A percentile compares a stretch with the other conserved stretches of the same genome.
Evolutionary conservation across 2,329 filamentous ascomycete species (phyloP).

Genomic region (Aspergillus neotritici): DNA sequence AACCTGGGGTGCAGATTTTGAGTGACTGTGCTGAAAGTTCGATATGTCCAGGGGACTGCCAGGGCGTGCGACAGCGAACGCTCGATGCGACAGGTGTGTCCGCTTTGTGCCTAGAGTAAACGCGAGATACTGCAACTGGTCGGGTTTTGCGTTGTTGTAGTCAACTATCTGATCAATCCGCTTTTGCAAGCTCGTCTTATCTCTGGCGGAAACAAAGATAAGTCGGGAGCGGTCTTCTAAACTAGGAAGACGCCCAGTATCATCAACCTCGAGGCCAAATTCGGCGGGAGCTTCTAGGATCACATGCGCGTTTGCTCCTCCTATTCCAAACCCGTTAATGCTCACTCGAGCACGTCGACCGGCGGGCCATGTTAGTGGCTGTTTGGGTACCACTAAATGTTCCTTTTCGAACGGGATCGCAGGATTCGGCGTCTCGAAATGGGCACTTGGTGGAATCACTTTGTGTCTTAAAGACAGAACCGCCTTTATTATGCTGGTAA

Average conservation of each 20-base stretch:
- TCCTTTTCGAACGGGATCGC: conserved; percentile 6
- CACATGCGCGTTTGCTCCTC: conserved; percentile 3
- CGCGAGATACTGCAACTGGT: conserved; percentile 1
- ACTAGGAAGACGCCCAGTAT: too few species aligned
- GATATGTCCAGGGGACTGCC: too few species aligned
- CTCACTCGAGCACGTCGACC: conserved; percentile 13
- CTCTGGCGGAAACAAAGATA: neutral
- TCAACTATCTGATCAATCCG: neutral
- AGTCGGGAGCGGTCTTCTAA: too few species aligned
- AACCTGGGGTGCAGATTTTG: neutral
- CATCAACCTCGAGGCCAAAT: too few species aligned
- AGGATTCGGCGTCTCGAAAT: conserved; percentile 22
- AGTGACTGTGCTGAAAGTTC: too few species aligned
- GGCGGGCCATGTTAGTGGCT: conserved; percentile 14
- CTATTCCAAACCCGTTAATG: conserved; percentile 26
- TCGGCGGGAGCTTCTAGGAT: too few species aligned
- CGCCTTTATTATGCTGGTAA: conserved; percentile 17
- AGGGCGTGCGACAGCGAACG: neutral
- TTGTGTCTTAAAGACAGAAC: conserved; percentile 15
- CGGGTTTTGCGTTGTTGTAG: too few species aligned
- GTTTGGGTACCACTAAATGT: conserved; percentile 3
- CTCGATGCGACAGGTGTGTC: conserved; percentile 4
- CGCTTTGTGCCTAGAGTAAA: conserved; percentile 6
- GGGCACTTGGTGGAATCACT: conserved; percentile 14
- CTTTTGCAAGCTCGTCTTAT: neutral